These are phyloP conservation scores for Oligophagozyma castellii DNA, from an alignment of 1,139 yeast species.

Conservation along the genomic window DNA sequence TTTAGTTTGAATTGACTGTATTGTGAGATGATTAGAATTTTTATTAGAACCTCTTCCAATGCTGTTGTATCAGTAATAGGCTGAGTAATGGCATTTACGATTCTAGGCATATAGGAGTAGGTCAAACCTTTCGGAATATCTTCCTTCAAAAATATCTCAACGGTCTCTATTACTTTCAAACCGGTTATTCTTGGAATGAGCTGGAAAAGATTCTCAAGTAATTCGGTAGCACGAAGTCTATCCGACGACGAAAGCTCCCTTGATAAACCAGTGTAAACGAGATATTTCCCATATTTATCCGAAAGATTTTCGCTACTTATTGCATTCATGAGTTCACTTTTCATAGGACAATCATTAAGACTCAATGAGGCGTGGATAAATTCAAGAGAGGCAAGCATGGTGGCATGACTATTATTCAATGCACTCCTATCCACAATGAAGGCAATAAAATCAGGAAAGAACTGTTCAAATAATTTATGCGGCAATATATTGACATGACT, in stretches of 20 bases:
- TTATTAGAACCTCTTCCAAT: slow-evolving; percentile 30
- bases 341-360: slow-evolving; percentile 3
- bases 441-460: slow-evolving; percentile 23
- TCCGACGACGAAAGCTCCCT: slow-evolving; percentile 8
- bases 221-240: slow-evolving; percentile 11
- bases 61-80: slow-evolving; percentile 24
- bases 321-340: slow-evolving; percentile 5
- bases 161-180: slow-evolving; percentile 10
- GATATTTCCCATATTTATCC: slow-evolving; percentile 11
- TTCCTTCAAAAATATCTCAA: slow-evolving; percentile 11
- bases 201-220: slow-evolving; percentile 10
- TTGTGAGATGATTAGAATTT: slow-evolving; percentile 43
- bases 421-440: slow-evolving; percentile 13
- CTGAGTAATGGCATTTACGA: slow-evolving; percentile 35
- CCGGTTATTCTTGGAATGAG: slow-evolving; percentile 16
- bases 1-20: slow-evolving; percentile 31
- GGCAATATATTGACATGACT: slow-evolving; percentile 26
- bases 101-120: slow-evolving; percentile 26
- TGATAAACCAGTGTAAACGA: slow-evolving; percentile 13
- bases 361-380: slow-evolving; percentile 9
- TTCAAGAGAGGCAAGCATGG: slow-evolving; percentile 14
- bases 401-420: slow-evolving; percentile 12
- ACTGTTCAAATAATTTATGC: slow-evolving; percentile 24
- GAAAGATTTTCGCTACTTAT: slow-evolving; percentile 9
- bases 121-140: slow-evolving; percentile 9